Percentiles rank a stretch among this genome's conserved stretches.
Evolutionary conservation across 176 grass and related monocot species (phyloP).

Genomic region (Alopecurus myosuroides): DNA sequence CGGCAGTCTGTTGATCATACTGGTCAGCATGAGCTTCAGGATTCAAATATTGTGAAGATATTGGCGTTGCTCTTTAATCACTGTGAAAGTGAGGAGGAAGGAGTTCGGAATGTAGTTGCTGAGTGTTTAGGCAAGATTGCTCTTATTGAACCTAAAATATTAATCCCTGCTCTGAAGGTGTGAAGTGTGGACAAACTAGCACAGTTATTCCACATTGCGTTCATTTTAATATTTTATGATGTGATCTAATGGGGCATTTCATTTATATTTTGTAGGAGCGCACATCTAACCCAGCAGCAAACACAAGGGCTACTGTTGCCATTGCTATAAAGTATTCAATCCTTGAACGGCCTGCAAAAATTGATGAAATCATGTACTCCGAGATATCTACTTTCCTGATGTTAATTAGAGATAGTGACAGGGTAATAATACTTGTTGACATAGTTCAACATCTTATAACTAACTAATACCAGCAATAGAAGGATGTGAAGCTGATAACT

Average conservation of each 20-base stretch:
- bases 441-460: neutral
- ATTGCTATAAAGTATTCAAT: neutral
- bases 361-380: neutral
- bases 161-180: neutral
- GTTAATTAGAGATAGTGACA: neutral
- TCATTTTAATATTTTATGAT: neutral
- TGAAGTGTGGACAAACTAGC: neutral
- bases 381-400: neutral
- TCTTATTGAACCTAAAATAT: neutral
- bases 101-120: neutral
- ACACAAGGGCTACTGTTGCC: neutral
- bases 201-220: neutral
- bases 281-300: neutral
- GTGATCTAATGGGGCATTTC: neutral
- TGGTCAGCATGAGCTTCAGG: neutral
- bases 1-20: neutral
- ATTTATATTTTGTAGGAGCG: neutral
- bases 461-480: neutral
- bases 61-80: neutral
- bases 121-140: neutral
- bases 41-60: neutral
- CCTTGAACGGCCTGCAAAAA: neutral
- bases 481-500: neutral
- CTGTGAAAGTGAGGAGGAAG: neutral
- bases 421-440: neutral